These are phyloP conservation scores for Haplographium delicatum DNA, from an alignment of 495 filamentous ascomycete genomes.

Conservation along the genomic window DNA sequence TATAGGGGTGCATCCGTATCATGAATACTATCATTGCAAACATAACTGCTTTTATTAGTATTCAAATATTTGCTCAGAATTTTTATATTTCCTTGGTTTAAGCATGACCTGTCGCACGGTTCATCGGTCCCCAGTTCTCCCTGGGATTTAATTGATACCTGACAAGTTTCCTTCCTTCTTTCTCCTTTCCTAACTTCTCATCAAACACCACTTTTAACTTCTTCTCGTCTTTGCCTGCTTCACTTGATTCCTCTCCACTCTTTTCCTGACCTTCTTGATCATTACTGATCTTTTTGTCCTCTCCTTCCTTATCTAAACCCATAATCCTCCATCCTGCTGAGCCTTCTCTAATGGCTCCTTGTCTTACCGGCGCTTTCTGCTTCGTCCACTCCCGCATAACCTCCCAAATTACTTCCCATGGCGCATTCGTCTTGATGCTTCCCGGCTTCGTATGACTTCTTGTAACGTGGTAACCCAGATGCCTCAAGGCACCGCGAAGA, in stretches of 20 bases:
- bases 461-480: constrained; percentile 73
- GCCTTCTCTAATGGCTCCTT: constrained; percentile 57
- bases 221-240: constrained; percentile 5
- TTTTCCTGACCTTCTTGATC: constrained; percentile 9
- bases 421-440: constrained; percentile 86
- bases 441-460: constrained; percentile 83
- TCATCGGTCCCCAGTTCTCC: constrained; percentile 92
- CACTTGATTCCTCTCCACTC: constrained; percentile 3
- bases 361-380: constrained; percentile 69
- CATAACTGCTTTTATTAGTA: too few species aligned
- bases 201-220: constrained; percentile 72
- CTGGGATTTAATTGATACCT: constrained; percentile 85
- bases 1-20: too few species aligned
- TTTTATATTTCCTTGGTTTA: background rate
- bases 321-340: constrained; percentile 64
- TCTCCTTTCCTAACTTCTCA: constrained; percentile 66
- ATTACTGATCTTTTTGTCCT: constrained; percentile 10
- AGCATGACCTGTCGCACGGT: constrained; percentile 52
- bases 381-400: constrained; percentile 87
- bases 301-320: constrained; percentile 15
- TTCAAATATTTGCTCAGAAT: too few species aligned
- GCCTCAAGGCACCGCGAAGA: constrained; percentile 72
- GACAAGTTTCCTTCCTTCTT: constrained; percentile 56
- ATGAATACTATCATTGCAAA: too few species aligned
- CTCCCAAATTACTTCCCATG: constrained; percentile 86